Conservation (phyloP, 2,329 filamentous ascomycete species). For the Ceratocystiopsis sp. region DNA sequence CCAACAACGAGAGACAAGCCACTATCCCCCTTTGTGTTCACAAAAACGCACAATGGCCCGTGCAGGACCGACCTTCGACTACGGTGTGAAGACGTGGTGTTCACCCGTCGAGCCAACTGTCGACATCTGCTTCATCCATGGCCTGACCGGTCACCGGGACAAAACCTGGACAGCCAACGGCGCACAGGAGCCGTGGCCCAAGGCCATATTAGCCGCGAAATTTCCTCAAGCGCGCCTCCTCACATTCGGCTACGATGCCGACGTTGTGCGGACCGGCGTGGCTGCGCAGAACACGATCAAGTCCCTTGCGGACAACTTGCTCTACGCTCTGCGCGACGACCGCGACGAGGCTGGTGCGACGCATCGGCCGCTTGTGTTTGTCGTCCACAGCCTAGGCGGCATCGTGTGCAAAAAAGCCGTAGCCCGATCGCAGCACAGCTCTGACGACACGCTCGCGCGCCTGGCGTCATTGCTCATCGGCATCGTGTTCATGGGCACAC, state of each 20-base stretch:
- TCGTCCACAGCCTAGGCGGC: slow-evolving; percentile 17
- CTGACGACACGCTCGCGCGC: neutral
- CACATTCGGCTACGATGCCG: slow-evolving; percentile 13
- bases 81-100: too few relatives aligned
- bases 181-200: slow-evolving; percentile 11
- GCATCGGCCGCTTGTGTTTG: slow-evolving; percentile 1
- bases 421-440: neutral
- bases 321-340: neutral
- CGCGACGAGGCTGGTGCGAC: neutral
- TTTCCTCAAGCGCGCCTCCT: slow-evolving; percentile 10
- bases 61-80: too few relatives aligned
- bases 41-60: too few relatives aligned
- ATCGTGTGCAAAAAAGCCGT: slow-evolving; percentile 7
- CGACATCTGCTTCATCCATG: slow-evolving; percentile 14
- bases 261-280: slow-evolving; percentile 3
- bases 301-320: neutral
- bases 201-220: slow-evolving; percentile 10
- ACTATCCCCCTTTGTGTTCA: too few relatives aligned
- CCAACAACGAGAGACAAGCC: too few relatives aligned
- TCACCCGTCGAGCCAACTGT: neutral
- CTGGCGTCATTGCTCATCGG: neutral
- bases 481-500: slow-evolving; percentile 3
- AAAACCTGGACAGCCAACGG: slow-evolving; percentile 10
- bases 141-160: slow-evolving; percentile 11
- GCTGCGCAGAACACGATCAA: neutral